phyloP scores from a whole-genome alignment of 2,329 filamentous ascomycete species.

The Paracoccidioides lutzii region DNA sequence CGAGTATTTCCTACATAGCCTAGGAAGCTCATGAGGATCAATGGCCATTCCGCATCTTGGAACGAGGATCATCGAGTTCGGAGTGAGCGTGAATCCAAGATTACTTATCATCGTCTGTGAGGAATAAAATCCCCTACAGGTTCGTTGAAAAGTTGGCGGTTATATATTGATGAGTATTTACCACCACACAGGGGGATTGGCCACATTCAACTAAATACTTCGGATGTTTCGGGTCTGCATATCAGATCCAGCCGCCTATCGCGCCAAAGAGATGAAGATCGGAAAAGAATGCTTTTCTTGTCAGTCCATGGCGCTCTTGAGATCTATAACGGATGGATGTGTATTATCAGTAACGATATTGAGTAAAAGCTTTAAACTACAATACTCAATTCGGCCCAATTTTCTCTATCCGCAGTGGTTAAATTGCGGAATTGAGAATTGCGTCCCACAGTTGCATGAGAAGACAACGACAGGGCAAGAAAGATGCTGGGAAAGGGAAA shows the following conservation, averaged over 20 bases:
- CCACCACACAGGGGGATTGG: conserved; percentile 17
- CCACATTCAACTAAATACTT: conserved; percentile 34
- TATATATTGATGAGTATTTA: neutral
- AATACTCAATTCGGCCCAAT: conserved; percentile 43
- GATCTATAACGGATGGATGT: conserved; percentile 4
- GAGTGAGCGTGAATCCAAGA: conserved; percentile 42
- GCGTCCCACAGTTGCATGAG: conserved; percentile 32
- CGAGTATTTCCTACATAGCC: conserved; percentile 29
- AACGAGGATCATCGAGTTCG: conserved; percentile 43
- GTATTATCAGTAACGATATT: conserved; percentile 33
- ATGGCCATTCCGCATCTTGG: conserved; percentile 30
- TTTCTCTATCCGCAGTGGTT: conserved; percentile 29
- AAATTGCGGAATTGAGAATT: conserved; percentile 38
- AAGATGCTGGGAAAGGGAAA: conserved; percentile 11
- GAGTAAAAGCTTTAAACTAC: conserved; percentile 37
- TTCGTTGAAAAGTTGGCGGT: neutral
- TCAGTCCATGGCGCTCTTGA: neutral
- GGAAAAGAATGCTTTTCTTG: conserved; percentile 32
- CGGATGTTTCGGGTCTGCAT: conserved; percentile 29
- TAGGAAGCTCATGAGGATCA: conserved; percentile 29
- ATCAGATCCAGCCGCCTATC: conserved; percentile 38
- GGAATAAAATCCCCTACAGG: conserved; percentile 36
- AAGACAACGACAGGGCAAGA: conserved; percentile 33
- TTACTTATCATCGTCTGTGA: conserved; percentile 42
- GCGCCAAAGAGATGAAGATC: conserved; percentile 36